Base-by-base conservation (phyloP, 495 filamentous ascomycete genomes). In the Neurospora tetraspora region DNA sequence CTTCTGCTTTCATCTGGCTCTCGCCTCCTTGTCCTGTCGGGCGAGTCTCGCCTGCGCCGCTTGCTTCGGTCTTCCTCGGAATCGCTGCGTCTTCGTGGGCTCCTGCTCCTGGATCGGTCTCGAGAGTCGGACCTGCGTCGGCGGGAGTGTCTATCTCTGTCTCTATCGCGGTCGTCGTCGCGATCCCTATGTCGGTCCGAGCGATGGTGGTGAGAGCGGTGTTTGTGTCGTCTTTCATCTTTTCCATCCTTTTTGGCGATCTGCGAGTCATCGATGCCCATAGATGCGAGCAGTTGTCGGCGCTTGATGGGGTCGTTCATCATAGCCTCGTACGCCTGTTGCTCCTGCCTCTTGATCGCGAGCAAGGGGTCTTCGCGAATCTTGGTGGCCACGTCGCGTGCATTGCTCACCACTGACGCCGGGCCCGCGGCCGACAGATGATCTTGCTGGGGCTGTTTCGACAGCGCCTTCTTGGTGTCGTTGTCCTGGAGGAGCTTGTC, bases 321-420 rank as follows among this genome's bases (percentile, higher is more conserved):
- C 85, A 92, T 89, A 0, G 89, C 89, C 80, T 98, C 93, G 77
- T 94, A 94, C 7, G 93, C 93, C 72, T 92, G 92, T 82, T 98
- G 94, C 78, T 98, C 94, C 80, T 93, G 89, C 81, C 88, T 92
- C 86, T 95, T 97, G 78, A 99, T 96, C 69, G 93, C 92, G 39
- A 99, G 80, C 76, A 99, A 81, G 42, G 96, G 96, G 77, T 99
- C 96, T 70, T 94, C 91, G 77, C 92, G 82, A 68, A 98, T 90
- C 83, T 99, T 99, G 14, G 86, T 76, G 73, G 92, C 90, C 1
- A 90, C 91, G 81, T 98, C 96, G 45, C 93, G 85, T 59, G 88
- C 81, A 71, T 87, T 91, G 79, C 89, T 89, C 14, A 89, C 86
- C 70, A 85, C 85, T 40, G 88, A 84, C 39, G 88, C 74, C 7